Base-by-base conservation (phyloP, 352 stramenopile species). In the Globisporangium echinulatum region DNA sequence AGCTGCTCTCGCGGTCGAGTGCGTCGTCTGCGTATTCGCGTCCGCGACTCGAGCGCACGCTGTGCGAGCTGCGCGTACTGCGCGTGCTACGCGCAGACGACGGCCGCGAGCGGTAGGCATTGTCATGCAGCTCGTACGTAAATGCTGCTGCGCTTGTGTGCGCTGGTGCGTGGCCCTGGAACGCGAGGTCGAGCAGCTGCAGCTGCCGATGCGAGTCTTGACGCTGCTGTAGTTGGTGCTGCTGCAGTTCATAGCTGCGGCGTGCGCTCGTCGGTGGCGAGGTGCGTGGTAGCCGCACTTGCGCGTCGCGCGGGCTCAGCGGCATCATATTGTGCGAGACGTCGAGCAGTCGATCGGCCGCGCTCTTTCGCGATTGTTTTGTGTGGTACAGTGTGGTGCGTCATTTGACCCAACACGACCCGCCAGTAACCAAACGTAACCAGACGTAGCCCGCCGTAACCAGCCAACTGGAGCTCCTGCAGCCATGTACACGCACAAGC, bases 111-210 rank as follows among this genome's bases (percentile, higher is more conserved):
- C 17, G 25, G 25, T 37, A 53, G 37, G 47, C 17, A 44, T n/a
- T 25, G 17, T 63, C 49, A 25, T 63, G 15, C 53, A 13, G n/a
- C 10, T 49, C 47, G 33, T n/a, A 52, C 52, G 55, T 40, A 19
- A 63, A 15, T 48, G 61, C 40, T 47, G 53, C 5, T 40, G 65
- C 7, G 49, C 36, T 15, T 39, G 14, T 11, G 37, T 5, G 9
- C 62, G 56, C 2, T 39, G 4, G 11, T 11, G 52, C 43, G 42
- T 65, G 42, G 4, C 59, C 67, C 62, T 78, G 67, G 50, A 78
- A 78, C 52, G 70, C 70, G 51, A 78, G 64, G 19, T 78, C 70
- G 9, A 78, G 64, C 67, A 78, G 71, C 59, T 77, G 63, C 40
- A 62, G 57, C 50, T 54, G 47, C 5, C 55, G 50, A 51, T 63